Percentiles rank a stretch among this genome's conserved stretches.
phyloP scores from a whole-genome alignment of 768 basidiomycete genomes.

The Artomyces pyxidatus region DNA sequence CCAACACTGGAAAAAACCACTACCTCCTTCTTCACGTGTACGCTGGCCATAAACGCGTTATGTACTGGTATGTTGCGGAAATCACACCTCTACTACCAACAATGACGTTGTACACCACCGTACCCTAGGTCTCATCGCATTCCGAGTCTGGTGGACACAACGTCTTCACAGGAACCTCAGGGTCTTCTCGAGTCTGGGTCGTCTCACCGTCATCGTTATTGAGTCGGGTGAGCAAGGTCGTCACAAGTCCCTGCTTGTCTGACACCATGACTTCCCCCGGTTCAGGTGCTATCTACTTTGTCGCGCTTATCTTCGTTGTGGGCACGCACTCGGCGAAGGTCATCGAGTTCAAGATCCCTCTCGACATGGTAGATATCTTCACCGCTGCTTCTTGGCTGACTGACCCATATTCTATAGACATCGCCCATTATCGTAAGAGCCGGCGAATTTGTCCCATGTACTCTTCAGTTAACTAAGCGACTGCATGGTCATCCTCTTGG shows the following conservation, averaged over 20 bases:
- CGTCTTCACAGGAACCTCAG: slow-evolving; percentile 8
- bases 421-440: slow-evolving; percentile 14
- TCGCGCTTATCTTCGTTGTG: slow-evolving; percentile 3
- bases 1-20: slow-evolving; percentile 4
- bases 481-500: no score
- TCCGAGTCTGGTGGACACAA: slow-evolving; percentile 12
- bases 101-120: background rate
- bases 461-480: background rate
- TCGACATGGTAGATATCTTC: slow-evolving; percentile 9
- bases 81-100: background rate
- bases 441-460: background rate
- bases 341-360: slow-evolving; percentile 9
- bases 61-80: slow-evolving; percentile 9
- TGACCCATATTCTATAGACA: slow-evolving; percentile 1
- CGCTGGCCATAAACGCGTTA: slow-evolving; percentile 7
- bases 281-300: slow-evolving; percentile 10
- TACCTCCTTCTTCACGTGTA: slow-evolving; percentile 14
- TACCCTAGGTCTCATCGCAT: slow-evolving; percentile 9
- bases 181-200: slow-evolving; percentile 8
- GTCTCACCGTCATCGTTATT: slow-evolving; percentile 8
- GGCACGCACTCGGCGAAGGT: background rate
- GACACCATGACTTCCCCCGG: no score
- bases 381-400: no score
- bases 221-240: slow-evolving; percentile 8
- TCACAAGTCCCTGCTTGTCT: no score